These are phyloP conservation scores for Chiua virens DNA, from an alignment of 768 basidiomycete species.

Conservation along the genomic window DNA sequence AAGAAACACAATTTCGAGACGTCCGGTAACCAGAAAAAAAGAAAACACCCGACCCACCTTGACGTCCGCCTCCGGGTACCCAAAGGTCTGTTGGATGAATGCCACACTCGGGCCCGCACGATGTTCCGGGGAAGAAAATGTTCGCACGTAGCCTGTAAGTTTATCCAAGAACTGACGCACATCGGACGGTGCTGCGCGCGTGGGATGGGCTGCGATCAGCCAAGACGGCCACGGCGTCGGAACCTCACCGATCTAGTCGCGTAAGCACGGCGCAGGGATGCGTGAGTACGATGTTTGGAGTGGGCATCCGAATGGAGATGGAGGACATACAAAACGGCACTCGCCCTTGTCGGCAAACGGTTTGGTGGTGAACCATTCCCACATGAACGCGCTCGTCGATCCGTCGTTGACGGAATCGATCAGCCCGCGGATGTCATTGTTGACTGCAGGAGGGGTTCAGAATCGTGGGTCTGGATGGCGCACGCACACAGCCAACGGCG, in stretches of 20 bases:
- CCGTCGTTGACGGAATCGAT: conserved; percentile 87
- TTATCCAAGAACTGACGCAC: conserved; percentile 60
- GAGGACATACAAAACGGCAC: conserved; percentile 72
- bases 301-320: too few relatives aligned
- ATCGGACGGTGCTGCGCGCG: conserved; percentile 49
- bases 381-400: conserved; percentile 88
- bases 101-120: conserved; percentile 61
- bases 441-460: conserved; percentile 45
- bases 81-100: conserved; percentile 78
- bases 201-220: conserved; percentile 86
- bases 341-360: conserved; percentile 78
- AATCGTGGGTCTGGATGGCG: too few relatives aligned
- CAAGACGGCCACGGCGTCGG: conserved; percentile 97
- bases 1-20: not conserved
- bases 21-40: not conserved
- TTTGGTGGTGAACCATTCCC: conserved; percentile 92
- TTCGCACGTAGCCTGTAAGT: conserved; percentile 63
- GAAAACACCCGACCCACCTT: conserved; percentile 40
- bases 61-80: conserved; percentile 82
- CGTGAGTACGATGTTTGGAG: not conserved
- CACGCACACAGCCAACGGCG: too few relatives aligned
- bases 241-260: conserved; percentile 79
- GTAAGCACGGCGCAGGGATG: not conserved
- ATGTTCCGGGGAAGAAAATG: conserved; percentile 61
- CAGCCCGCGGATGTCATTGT: conserved; percentile 78